Conservation (phyloP, 169 alveolate species). For the Plasmodium gonderi region DNA sequence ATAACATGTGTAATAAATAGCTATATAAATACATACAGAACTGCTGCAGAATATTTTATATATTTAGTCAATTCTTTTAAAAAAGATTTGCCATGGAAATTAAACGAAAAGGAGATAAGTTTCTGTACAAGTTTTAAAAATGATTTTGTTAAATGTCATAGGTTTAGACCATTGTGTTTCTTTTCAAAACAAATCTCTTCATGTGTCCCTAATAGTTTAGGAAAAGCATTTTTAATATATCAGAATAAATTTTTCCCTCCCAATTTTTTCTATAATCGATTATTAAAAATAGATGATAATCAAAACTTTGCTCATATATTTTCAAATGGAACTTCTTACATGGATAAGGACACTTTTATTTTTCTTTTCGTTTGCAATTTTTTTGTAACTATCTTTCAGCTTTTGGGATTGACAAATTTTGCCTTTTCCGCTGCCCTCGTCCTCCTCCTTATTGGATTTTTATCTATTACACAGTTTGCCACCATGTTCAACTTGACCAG, state of each 20-base stretch:
- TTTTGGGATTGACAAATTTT: slow-evolving; percentile 79
- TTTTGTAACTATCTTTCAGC: slow-evolving; percentile 72
- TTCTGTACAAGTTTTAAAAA: slow-evolving; percentile 47
- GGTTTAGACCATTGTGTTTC: slow-evolving; percentile 76
- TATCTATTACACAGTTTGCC: slow-evolving; percentile 79
- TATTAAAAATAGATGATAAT: slow-evolving; percentile 2
- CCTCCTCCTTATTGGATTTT: slow-evolving; percentile 76
- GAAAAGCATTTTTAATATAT: slow-evolving; percentile 58
- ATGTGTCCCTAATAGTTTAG: slow-evolving; percentile 68
- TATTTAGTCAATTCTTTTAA: slow-evolving; percentile 78
- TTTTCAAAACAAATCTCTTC: slow-evolving; percentile 53
- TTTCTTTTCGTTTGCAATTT: slow-evolving; percentile 36
- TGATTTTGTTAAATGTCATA: slow-evolving; percentile 44
- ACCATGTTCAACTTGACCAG: slow-evolving; percentile 30
- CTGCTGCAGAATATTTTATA: slow-evolving; percentile 80
- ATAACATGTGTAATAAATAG: slow-evolving; percentile 78
- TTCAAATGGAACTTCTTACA: slow-evolving; percentile 25
- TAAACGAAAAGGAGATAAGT: slow-evolving; percentile 63
- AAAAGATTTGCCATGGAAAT: slow-evolving; percentile 79
- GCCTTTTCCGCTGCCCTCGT: slow-evolving; percentile 81
- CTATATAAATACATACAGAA: slow-evolving; percentile 58
- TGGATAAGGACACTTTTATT: slow-evolving; percentile 33
- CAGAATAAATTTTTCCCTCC: slow-evolving; percentile 52
- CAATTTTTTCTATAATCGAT: not conserved
- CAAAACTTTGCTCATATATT: slow-evolving; percentile 14